Conservation (phyloP, 176 grass and related monocot genomes). For the Elymus sibiricus region DNA sequence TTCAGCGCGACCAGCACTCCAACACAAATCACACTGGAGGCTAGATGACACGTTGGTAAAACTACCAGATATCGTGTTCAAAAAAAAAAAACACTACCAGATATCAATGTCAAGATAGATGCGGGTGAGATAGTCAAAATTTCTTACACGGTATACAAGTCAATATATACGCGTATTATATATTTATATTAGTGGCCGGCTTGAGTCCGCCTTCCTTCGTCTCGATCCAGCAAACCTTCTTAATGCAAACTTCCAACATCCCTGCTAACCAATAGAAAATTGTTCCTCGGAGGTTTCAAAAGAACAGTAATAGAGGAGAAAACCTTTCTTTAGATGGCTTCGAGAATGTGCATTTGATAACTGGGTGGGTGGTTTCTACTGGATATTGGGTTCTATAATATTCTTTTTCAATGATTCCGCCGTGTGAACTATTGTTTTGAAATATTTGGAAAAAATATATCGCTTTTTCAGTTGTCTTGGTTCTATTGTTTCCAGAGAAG, state of each 20-base stretch:
- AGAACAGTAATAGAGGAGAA: background rate
- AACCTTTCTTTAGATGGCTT: background rate
- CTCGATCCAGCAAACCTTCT: conserved; percentile 42
- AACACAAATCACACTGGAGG: background rate
- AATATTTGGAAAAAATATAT: too few relatives aligned
- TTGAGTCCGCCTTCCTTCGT: conserved; percentile 50
- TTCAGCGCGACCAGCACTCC: background rate
- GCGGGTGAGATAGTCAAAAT: background rate
- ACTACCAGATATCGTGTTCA: too few relatives aligned
- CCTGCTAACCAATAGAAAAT: conserved; percentile 25
- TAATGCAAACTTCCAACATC: conserved; percentile 44
- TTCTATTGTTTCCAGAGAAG: too few relatives aligned
- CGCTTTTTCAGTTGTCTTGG: too few relatives aligned
- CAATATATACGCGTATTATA: conserved; percentile 9
- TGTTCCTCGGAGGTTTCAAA: background rate
- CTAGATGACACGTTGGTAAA: background rate
- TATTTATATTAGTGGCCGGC: conserved; percentile 36
- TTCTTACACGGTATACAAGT: background rate
- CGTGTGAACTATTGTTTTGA: too few relatives aligned
- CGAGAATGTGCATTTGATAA: background rate
- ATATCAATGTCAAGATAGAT: background rate
- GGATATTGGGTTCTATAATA: too few relatives aligned
- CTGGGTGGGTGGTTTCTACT: too few relatives aligned
- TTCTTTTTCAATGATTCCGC: too few relatives aligned
- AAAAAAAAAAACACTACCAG: too few relatives aligned